Percentiles rank a stretch among this genome's conserved stretches.
phyloP scores from a whole-genome alignment of 441 rosid genomes.

The Euphorbia schlechtendalii region DNA sequence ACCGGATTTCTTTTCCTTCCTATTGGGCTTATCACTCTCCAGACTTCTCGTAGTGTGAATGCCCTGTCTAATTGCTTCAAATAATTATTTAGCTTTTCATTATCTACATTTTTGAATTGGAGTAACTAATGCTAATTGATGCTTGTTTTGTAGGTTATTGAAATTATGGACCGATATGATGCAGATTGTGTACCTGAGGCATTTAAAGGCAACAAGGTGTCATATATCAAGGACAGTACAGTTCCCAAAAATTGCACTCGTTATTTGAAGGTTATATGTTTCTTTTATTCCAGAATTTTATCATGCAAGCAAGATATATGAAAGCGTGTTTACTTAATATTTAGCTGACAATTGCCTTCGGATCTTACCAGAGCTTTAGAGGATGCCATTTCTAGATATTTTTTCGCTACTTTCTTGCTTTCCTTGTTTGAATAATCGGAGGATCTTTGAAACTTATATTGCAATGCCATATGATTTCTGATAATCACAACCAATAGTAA shows the following conservation, averaged over 20 bases:
- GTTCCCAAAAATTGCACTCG: constrained; percentile 65
- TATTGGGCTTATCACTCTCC: constrained; percentile 57
- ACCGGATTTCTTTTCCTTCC: constrained; percentile 62
- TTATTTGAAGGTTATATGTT: constrained; percentile 45
- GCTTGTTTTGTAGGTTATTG: constrained; percentile 52
- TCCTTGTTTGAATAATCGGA: neutral
- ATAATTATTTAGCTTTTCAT: neutral
- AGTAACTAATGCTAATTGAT: neutral
- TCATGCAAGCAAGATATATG: constrained; percentile 3
- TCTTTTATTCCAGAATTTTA: neutral
- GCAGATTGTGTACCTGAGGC: constrained; percentile 61
- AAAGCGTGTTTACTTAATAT: neutral
- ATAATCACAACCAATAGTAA: neutral
- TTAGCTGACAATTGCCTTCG: neutral
- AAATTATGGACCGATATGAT: constrained; percentile 69
- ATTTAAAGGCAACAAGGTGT: constrained; percentile 44
- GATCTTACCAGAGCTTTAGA: neutral
- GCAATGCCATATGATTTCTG: neutral
- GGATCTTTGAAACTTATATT: neutral
- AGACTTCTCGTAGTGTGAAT: constrained; percentile 60
- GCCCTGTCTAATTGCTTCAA: constrained; percentile 8
- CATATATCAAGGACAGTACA: constrained; percentile 54
- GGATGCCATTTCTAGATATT: neutral
- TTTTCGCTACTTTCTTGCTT: neutral
- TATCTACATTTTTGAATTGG: neutral